Conservation (phyloP, 139 green algal species). For the Haematococcus lacustris region DNA sequence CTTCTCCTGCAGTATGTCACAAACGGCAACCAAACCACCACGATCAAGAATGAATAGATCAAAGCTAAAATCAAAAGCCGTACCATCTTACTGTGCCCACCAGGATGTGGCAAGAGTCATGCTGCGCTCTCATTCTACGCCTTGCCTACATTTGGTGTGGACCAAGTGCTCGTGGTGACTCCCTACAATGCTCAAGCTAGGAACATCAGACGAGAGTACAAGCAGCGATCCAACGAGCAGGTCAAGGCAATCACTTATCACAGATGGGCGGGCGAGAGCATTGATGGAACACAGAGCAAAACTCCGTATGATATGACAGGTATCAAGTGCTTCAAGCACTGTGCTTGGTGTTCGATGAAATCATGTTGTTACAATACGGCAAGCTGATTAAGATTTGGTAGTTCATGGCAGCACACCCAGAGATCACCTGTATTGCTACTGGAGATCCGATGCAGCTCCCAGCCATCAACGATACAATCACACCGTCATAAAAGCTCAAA, state of each 20-base stretch:
- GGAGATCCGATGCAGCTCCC: neutral
- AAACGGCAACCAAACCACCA: no score
- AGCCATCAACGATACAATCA: no score
- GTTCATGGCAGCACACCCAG: constrained; percentile 1
- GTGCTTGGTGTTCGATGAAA: neutral
- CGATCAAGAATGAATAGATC: no score
- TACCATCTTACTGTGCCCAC: no score
- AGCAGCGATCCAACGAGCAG: neutral
- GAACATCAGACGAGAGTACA: neutral
- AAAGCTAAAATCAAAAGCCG: neutral
- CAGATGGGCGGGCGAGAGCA: neutral
- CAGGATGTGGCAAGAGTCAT: no score
- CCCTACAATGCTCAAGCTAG: neutral
- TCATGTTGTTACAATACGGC: no score
- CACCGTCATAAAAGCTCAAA: neutral
- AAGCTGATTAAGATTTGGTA: no score
- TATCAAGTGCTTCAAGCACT: no score
- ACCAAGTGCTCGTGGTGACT: neutral
- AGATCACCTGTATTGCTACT: neutral
- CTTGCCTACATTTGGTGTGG: no score
- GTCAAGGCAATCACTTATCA: neutral
- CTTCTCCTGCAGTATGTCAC: no score
- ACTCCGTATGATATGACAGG: neutral
- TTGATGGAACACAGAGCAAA: neutral
- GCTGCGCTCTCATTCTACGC: no score